Percentiles rank a stretch among this genome's conserved stretches.
These are phyloP conservation scores for Epichloe aotearoae DNA, from an alignment of 2,329 filamentous ascomycete species.

Conservation along the genomic window DNA sequence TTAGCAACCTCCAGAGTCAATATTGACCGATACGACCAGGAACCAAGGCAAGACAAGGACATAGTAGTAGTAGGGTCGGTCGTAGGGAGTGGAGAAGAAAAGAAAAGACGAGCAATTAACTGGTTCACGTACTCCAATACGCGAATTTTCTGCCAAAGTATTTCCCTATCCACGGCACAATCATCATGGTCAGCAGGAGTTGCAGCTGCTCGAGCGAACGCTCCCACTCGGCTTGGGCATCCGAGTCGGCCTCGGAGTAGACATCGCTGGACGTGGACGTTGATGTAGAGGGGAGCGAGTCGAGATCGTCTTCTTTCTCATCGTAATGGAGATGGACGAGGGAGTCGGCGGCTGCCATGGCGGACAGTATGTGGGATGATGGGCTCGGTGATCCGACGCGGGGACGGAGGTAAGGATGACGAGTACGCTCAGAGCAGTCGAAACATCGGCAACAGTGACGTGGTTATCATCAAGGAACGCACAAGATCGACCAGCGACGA, in stretches of 20 bases:
- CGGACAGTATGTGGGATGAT: not conserved
- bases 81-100: not conserved
- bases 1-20: not conserved
- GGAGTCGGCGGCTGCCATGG: constrained; percentile 29
- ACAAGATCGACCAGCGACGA: not conserved
- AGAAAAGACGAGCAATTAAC: not conserved
- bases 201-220: constrained; percentile 89
- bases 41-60: not conserved
- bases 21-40: not conserved
- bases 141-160: constrained; percentile 90
- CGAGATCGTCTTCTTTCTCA: constrained; percentile 42
- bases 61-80: not conserved
- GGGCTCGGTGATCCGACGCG: too few relatives aligned
- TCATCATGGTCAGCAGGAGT: constrained; percentile 81
- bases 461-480: not conserved
- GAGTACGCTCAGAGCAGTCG: not conserved
- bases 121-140: constrained; percentile 64
- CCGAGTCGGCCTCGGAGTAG: constrained; percentile 51
- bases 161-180: constrained; percentile 89
- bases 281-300: constrained; percentile 46
- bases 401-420: not conserved
- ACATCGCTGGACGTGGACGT: constrained; percentile 36
- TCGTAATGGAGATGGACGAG: constrained; percentile 37
- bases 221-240: constrained; percentile 92
- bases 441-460: not conserved